Base-by-base conservation (phyloP, 2,329 filamentous ascomycete species). In the Alternaria sp. region DNA sequence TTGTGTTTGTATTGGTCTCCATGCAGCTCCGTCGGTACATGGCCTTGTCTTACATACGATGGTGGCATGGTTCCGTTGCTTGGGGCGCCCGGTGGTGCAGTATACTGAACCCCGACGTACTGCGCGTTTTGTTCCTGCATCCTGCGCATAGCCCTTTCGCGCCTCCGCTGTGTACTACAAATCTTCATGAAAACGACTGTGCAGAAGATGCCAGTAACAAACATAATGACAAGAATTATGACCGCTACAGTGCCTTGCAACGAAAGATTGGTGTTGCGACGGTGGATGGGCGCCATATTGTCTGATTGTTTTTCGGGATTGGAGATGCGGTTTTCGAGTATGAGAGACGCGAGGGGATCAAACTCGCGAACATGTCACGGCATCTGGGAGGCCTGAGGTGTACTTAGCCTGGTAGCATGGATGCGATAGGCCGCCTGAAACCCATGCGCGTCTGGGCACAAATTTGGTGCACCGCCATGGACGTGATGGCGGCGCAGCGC, bases 251-350 rank as follows among this genome's bases (percentile, higher is more conserved):
- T 62, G 21, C 26, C 52, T 7, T 32, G 15, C 4, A 45, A 13
- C 6, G 40, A 62, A 15, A 69, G 7, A 49, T 58, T 15, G 5
- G 57, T 50, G 13, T 52, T 54, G 55, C 60, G 62, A 10, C 56
- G 64, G 17, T 57, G 43, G n/a, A 65, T 30, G 19, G 61, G 64
- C 30, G 57, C 57, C 65, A 67, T 69, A 51, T 15, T 36, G 30
- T 26, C 19, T 55, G 36, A 23, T 30, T 45, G 28, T n/a, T 17
- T 17, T 6, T 9, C 15, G 50, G 19, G 10, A 15, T 17, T 12
- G 21, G 21, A 36, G 30, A 13, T 17, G 51, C 21, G 11, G 32
- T n/a, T 5, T 32, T 43, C 28, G 30, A 43, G 21, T 36, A 54
- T 32, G 12, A 52, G 17, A 8, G n/a, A 11, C n/a, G 17, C 36